Evolutionary conservation across 345 rosid species (phyloP), one percentile per base, ranked within the genome.

Genomic region (Corchorus olitorius): DNA sequence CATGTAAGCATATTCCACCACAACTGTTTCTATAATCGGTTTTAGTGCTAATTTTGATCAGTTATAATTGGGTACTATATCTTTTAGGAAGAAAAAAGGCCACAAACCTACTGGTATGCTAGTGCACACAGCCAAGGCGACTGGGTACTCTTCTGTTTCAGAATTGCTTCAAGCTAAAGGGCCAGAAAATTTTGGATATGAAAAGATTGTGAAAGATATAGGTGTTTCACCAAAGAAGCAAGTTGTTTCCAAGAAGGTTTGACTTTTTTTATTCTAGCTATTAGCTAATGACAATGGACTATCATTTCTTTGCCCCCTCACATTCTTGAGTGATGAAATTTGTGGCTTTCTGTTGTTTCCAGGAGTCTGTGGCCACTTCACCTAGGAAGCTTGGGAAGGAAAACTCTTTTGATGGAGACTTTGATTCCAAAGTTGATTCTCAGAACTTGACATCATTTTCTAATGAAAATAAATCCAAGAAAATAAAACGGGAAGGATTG

Each of bases 121-220:
- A 45, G 88, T 81, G 34, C 89, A 78, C 73, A 65, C 81, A 22
- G 97, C 97, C 17, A 94, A 91, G 74, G 84, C 79, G 52, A 83
- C 79, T 75, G 98, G 98, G 52, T 90, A 83, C 83, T 84, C 89
- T 46, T 91, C 93, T 5, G 97, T 92, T 76, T 91, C 88, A 2
- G 90, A 94, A 70, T 72, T 92, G 85, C 84, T 94, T 49, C 72
- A 78, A 70, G 72, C 76, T 61, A 82, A 78, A 68, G 92, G 91
- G 50, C 78, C 82, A 60, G 88, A 78, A 5, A 84, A 71, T 77
- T 78, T 78, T 6, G 65, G 33, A 65, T 77, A 65, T 76, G 75
- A 70, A 41, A 81, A 73, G 81, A 20, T 66, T 49, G 80, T 48
- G 34, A 65, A 75, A 56, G 78, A 76, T 33, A 39, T 3, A 3